These are phyloP conservation scores for Penicillium sp. DNA, from an alignment of 2,329 filamentous ascomycete species.

Conservation along the genomic window DNA sequence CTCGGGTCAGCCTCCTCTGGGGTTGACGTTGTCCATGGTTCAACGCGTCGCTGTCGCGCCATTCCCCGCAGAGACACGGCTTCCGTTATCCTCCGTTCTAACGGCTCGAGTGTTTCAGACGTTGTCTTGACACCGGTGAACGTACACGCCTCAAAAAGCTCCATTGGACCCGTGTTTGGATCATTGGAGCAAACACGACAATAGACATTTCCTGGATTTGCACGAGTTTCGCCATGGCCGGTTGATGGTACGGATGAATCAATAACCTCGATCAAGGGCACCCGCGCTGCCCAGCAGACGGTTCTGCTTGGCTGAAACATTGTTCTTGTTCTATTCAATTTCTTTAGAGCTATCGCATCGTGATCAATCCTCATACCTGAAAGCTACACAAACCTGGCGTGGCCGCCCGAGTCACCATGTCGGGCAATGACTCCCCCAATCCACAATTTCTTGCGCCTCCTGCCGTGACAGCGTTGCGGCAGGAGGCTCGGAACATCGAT, in stretches of 20 bases:
- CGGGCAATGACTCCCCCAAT: constrained; percentile 39
- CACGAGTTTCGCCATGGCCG: constrained; percentile 34
- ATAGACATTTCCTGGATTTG: constrained; percentile 10
- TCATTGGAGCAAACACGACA: neutral
- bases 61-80: constrained; percentile 25
- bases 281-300: constrained; percentile 46
- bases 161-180: constrained; percentile 2
- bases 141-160: neutral
- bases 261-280: constrained; percentile 40
- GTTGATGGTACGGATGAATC: constrained; percentile 42
- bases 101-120: constrained; percentile 6
- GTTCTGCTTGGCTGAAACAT: constrained; percentile 31
- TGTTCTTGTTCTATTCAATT: constrained; percentile 13
- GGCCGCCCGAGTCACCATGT: constrained; percentile 36
- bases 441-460: constrained; percentile 44
- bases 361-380: constrained; percentile 1
- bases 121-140: neutral
- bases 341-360: neutral
- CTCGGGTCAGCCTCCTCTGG: constrained; percentile 16
- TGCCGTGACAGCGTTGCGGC: constrained; percentile 43
- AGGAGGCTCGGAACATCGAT: constrained; percentile 41
- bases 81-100: constrained; percentile 22
- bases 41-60: constrained; percentile 27
- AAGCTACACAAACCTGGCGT: constrained; percentile 3
- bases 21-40: constrained; percentile 22